These are phyloP conservation scores for Elymus sibiricus DNA, from an alignment of 176 grass and related monocot species.

Conservation along the genomic window DNA sequence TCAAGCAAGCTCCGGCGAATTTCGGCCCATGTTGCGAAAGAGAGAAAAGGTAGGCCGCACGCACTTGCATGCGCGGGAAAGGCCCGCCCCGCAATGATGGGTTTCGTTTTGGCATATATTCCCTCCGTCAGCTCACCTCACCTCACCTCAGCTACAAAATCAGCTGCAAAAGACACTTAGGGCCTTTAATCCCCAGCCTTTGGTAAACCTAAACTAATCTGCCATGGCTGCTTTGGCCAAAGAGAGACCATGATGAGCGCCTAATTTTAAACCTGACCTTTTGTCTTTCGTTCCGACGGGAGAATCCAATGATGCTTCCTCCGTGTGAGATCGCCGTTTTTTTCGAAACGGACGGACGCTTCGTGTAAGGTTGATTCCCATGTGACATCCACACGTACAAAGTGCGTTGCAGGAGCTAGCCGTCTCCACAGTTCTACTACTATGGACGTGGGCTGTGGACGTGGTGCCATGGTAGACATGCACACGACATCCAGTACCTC, in stretches of 20 bases:
- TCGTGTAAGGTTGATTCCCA: slow-evolving; percentile 35
- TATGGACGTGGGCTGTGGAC: neutral
- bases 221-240: slow-evolving; percentile 30
- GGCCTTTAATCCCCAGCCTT: slow-evolving; percentile 46
- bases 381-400: slow-evolving; percentile 28
- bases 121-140: neutral
- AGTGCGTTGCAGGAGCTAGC: neutral
- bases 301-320: slow-evolving; percentile 47
- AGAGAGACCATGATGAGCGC: neutral
- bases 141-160: neutral
- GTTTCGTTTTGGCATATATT: slow-evolving; percentile 56
- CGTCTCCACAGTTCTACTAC: neutral
- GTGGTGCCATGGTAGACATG: neutral
- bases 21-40: slow-evolving; percentile 32
- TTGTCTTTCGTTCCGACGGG: slow-evolving; percentile 18
- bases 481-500: neutral
- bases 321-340: neutral
- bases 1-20: slow-evolving; percentile 5
- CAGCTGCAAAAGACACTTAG: slow-evolving; percentile 47
- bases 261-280: slow-evolving; percentile 16
- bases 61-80: slow-evolving; percentile 39
- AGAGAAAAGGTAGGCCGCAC: slow-evolving; percentile 17
- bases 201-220: slow-evolving; percentile 19
- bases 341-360: neutral
- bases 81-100: slow-evolving; percentile 49